Percentiles rank a stretch among this genome's conserved stretches.
phyloP scores from a whole-genome alignment of 2,329 filamentous ascomycete genomes.

The Fusarium kyushuense region DNA sequence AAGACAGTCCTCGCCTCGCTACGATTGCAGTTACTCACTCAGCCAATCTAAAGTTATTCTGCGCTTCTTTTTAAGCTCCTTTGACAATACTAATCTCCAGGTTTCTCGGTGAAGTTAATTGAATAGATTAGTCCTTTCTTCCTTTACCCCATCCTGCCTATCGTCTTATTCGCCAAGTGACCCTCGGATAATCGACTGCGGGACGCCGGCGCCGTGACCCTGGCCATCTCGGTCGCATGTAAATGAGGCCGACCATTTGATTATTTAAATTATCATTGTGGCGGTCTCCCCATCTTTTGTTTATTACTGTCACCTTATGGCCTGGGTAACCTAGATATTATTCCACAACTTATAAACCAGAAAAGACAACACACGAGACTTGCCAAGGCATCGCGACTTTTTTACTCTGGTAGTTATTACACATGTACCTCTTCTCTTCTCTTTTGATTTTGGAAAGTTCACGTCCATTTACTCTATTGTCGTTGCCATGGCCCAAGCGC shows the following conservation, averaged over 20 bases:
- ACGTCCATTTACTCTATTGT: slow-evolving; percentile 8
- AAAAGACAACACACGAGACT: slow-evolving; percentile 4
- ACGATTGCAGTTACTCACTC: not conserved
- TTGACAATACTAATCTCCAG: not conserved
- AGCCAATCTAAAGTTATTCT: slow-evolving; percentile 13
- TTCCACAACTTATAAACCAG: slow-evolving; percentile 29
- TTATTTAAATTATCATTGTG: slow-evolving; percentile 11
- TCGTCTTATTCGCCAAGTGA: slow-evolving; percentile 28
- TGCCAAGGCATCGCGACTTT: not conserved
- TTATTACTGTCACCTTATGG: slow-evolving; percentile 8
- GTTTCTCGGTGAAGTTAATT: not conserved
- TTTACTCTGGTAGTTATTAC: slow-evolving; percentile 6
- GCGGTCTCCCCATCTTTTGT: slow-evolving; percentile 34
- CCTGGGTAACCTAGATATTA: slow-evolving; percentile 28
- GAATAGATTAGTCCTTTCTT: slow-evolving; percentile 33
- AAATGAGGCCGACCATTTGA: slow-evolving; percentile 37
- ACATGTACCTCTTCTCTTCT: not conserved
- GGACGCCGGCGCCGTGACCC: slow-evolving; percentile 31
- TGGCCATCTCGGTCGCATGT: slow-evolving; percentile 26
- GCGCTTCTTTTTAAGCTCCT: slow-evolving; percentile 31
- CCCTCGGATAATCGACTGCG: slow-evolving; percentile 15
- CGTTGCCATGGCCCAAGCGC: slow-evolving; percentile 33
- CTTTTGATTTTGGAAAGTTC: not conserved
- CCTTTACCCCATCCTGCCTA: not conserved
- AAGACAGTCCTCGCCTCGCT: slow-evolving; percentile 8